Evolutionary conservation across 352 stramenopile genomes (phyloP), one percentile per base, ranked within the genome.

Genomic region (Globisporangium alternatum): DNA sequence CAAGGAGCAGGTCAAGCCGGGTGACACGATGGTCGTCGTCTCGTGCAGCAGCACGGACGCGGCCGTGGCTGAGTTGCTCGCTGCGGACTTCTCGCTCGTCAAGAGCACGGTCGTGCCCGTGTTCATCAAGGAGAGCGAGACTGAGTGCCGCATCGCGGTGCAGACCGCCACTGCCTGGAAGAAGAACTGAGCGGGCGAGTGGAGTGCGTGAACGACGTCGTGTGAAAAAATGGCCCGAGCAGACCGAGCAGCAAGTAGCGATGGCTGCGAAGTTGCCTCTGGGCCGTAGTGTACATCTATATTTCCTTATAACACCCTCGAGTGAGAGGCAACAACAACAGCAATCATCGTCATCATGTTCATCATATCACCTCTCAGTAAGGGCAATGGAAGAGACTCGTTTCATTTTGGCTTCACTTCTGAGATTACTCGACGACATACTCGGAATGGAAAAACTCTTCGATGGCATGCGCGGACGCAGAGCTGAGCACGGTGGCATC

Each of bases 401-500:
- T 12, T 45, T 45, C 39, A 45, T 19, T n/a, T 45, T 45, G 13
- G 30, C 22, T 56, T 57, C 47, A 64, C 37, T 58, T 43, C 4
- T 64, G 39, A 6, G 3, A 15, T n/a, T 67, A 79, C 33, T 91
- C 82, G 13, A 90, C 67, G 4, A 68, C 77, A 63, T 90, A 92
- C 64, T 92, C 83, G 1, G 70, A 74, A 47, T 69, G 74, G 54
- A 92, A 92, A 57, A 90, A 92, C 48, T 89, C 80, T 57, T 89
- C 81, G 13, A 92, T 83, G 13, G 79, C 79, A 21, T 83, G 70
- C 9, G 81, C 83, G 45, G 76, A 74, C 0, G 77, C 72, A 31
- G 79, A 75, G 31, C 78, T 87, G 15, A 92, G 67, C 35, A 92
- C 83, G 5, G 81, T 90, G 49, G 66, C 65, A 48, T 92, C 83